A percentile compares a stretch with the other conserved stretches of the same genome.
phyloP scores from a whole-genome alignment of 495 filamentous ascomycete species.

The Penicillium dipodomyicola region DNA sequence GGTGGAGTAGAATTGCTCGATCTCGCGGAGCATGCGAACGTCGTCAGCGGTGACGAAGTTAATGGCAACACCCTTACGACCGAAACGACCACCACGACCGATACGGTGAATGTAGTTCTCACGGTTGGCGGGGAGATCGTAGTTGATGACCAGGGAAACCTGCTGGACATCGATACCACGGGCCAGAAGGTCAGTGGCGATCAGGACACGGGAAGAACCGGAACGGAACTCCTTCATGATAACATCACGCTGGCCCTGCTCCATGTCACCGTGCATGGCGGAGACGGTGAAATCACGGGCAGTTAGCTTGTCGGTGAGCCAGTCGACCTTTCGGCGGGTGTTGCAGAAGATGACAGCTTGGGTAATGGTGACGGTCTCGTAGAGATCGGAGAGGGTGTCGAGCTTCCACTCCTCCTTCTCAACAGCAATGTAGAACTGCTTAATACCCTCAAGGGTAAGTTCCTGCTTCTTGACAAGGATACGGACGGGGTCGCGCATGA shows the following conservation, averaged over 20 bases:
- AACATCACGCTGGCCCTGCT: slow-evolving; percentile 91
- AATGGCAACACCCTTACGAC: slow-evolving; percentile 99
- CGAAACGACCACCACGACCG: slow-evolving; percentile 97
- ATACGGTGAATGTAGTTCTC: slow-evolving; percentile 99
- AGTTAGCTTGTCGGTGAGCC: slow-evolving; percentile 98
- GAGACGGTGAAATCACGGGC: slow-evolving; percentile 98
- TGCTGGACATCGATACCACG: slow-evolving; percentile 99
- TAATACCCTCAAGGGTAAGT: slow-evolving; percentile 97
- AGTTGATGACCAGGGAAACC: slow-evolving; percentile 99
- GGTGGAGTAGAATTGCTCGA: slow-evolving; percentile 70
- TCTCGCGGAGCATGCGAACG: slow-evolving; percentile 98
- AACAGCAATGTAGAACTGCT: slow-evolving; percentile 99
- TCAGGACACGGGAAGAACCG: slow-evolving; percentile 94
- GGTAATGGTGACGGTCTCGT: slow-evolving; percentile 98
- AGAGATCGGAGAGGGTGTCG: slow-evolving; percentile 96
- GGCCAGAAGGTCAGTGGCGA: slow-evolving; percentile 94
- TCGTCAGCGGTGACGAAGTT: slow-evolving; percentile 99
- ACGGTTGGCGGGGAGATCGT: slow-evolving; percentile 96
- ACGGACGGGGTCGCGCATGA: slow-evolving; percentile 98
- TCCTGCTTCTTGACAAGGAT: slow-evolving; percentile 99
- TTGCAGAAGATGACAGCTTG: slow-evolving; percentile 99
- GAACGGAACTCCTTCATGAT: slow-evolving; percentile 99
- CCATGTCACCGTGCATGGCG: slow-evolving; percentile 99
- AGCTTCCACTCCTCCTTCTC: slow-evolving; percentile 99
- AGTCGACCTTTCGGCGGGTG: slow-evolving; percentile 99